Percentiles rank a stretch among this genome's conserved stretches.
Evolutionary conservation across 78 protist species (phyloP).

Genomic region (Andalucia godoyi): DNA sequence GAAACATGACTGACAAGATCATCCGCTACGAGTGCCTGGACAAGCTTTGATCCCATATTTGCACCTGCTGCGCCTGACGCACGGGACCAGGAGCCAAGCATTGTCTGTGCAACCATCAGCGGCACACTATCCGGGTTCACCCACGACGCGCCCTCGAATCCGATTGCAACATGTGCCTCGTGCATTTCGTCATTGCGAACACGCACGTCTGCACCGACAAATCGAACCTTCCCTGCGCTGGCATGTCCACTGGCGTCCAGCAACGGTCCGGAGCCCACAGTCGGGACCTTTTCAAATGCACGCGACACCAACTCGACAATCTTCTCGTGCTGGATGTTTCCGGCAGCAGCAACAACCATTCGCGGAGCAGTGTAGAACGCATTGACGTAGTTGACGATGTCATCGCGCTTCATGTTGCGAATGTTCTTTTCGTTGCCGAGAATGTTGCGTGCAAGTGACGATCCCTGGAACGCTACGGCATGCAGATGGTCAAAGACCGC

Average conservation of each 20-base stretch:
- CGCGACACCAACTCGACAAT: slow-evolving; percentile 42
- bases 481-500: slow-evolving; percentile 84
- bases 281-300: slow-evolving; percentile 26
- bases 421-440: slow-evolving; percentile 82
- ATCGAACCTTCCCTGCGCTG: not conserved
- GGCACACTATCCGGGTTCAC: slow-evolving; percentile 46
- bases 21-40: slow-evolving; percentile 37
- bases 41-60: slow-evolving; percentile 40
- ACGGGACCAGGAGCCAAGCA: slow-evolving; percentile 73
- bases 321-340: slow-evolving; percentile 77
- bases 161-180: slow-evolving; percentile 52
- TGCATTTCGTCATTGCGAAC: slow-evolving; percentile 34
- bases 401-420: slow-evolving; percentile 40
- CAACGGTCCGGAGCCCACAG: not conserved
- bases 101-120: slow-evolving; percentile 44
- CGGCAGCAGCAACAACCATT: slow-evolving; percentile 80
- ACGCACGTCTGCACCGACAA: slow-evolving; percentile 8
- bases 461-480: slow-evolving; percentile 61
- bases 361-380: slow-evolving; percentile 80
- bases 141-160: slow-evolving; percentile 46
- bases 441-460: slow-evolving; percentile 80
- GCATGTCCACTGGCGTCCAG: not conserved
- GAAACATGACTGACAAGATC: slow-evolving; percentile 36
- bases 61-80: slow-evolving; percentile 37
- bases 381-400: slow-evolving; percentile 33